Conservation (phyloP, 805 yeast species). For the Zygoascus flipseniorum region DNA sequence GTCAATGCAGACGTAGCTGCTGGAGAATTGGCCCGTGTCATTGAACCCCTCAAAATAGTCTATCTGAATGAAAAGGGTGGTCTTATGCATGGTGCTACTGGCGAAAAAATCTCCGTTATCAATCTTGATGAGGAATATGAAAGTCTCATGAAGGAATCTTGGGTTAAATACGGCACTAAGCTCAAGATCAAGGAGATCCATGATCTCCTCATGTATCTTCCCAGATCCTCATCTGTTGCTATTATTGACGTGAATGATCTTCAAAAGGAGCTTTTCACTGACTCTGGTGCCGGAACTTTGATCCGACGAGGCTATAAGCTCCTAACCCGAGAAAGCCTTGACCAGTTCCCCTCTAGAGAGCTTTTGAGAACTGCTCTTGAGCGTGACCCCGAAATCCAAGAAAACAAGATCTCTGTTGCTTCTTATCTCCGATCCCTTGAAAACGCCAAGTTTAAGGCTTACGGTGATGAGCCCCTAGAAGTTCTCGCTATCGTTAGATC, state of each 20-base stretch:
- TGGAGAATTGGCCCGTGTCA: constrained; percentile 91
- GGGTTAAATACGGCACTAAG: constrained; percentile 99
- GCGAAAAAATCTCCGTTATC: constrained; percentile 81
- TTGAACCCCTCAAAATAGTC: constrained; percentile 94
- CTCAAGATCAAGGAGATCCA: constrained; percentile 93
- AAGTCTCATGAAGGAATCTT: constrained; percentile 77
- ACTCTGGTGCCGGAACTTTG: constrained; percentile 98
- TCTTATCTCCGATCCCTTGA: constrained; percentile 71
- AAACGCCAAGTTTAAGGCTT: constrained; percentile 54
- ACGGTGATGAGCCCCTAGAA: constrained; percentile 94
- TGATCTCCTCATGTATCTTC: constrained; percentile 86
- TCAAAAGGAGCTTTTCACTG: constrained; percentile 96
- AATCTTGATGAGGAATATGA: constrained; percentile 96
- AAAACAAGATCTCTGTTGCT: constrained; percentile 69
- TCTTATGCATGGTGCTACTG: constrained; percentile 82
- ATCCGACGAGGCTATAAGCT: constrained; percentile 95
- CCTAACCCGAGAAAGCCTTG: constrained; percentile 51
- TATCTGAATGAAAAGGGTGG: constrained; percentile 98
- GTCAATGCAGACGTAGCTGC: constrained; percentile 99
- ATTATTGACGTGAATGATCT: constrained; percentile 90
- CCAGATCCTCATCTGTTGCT: constrained; percentile 96
- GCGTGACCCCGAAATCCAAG: constrained; percentile 65
- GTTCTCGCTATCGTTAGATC: constrained; percentile 79
- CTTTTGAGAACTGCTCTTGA: constrained; percentile 65
- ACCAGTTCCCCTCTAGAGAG: constrained; percentile 53